phyloP scores from a whole-genome alignment of 1,139 yeast genomes.

The Candida frijolesensis region DNA sequence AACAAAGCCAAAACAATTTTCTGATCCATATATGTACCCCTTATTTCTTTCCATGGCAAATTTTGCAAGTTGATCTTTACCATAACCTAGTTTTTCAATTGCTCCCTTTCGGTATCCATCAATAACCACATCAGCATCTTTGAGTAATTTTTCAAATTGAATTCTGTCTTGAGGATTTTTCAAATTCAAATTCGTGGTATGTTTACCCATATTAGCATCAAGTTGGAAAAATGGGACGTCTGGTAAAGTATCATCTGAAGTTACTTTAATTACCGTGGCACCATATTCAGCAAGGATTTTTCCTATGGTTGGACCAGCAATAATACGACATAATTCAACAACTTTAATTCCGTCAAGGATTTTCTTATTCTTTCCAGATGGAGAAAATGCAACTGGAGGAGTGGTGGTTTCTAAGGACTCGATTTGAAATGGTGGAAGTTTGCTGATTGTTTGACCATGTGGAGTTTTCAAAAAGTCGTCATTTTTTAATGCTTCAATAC shows the following conservation, averaged over 20 bases:
- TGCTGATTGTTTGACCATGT: conserved; percentile 27
- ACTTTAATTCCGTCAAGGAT: conserved; percentile 32
- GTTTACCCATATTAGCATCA: conserved; percentile 35
- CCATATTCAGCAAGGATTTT: conserved; percentile 34
- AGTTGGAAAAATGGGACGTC: conserved; percentile 36
- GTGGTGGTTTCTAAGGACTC: conserved; percentile 22
- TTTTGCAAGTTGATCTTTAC: conserved; percentile 23
- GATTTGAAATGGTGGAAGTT: conserved; percentile 25
- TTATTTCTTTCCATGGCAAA: conserved; percentile 27
- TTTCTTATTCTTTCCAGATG: conserved; percentile 14
- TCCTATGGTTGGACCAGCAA: conserved; percentile 35
- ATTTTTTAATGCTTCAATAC: conserved; percentile 27
- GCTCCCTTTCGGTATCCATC: conserved; percentile 35
- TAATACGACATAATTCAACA: conserved; percentile 32
- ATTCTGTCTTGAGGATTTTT: conserved; percentile 25
- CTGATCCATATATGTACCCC: conserved; percentile 33
- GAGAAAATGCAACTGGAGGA: conserved; percentile 24
- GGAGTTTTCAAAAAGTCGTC: conserved; percentile 27
- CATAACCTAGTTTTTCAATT: conserved; percentile 29
- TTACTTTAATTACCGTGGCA: conserved; percentile 32
- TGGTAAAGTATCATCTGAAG: conserved; percentile 25
- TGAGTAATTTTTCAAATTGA: conserved; percentile 25
- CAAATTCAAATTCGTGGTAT: conserved; percentile 28
- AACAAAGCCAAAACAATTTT: conserved; percentile 33
- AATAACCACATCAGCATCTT: conserved; percentile 30